Evolutionary conservation across 768 basidiomycete genomes (phyloP), one percentile per base, ranked within the genome.

Genomic region (Bullera alba): DNA sequence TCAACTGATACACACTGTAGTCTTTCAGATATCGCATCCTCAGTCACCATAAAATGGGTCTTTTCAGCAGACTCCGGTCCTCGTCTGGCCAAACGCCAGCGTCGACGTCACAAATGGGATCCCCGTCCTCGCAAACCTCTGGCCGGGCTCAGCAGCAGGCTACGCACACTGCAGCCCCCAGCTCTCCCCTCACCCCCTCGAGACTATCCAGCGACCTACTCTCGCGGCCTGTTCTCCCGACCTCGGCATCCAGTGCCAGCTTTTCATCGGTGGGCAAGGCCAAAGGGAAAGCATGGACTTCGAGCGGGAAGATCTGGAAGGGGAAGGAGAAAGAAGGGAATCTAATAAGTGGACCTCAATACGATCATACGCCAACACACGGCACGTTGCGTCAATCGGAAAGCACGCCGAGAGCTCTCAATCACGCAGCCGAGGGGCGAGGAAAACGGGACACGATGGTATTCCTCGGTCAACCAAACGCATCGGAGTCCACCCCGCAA

Each of bases 171-270:
- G n/a, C n/a, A n/a, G n/a, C n/a, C n/a, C n/a, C n/a, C n/a, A n/a
- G n/a, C n/a, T n/a, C n/a, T n/a, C n/a, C n/a, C n/a, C 39, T 23
- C 39, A n/a, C 39, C 8, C n/a, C 15, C 8, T 12, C 39, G 8
- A 8, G 39, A 8, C 8, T 23, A 8, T 44, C 42, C 22, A 26
- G 10, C 6, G 27, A 25, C 14, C 23, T 39, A 17, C 50, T 58
- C 17, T 43, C 43, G 22, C 45, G 53, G 32, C 58, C 54, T 14
- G 35, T 35, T 32, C 28, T 48, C 29, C 34, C 43, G 6, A 41
- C 56, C 16, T 45, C 55, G 3, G 38, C 56, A 4, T 30, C 51
- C 4, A 34, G 44, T 8, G 37, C 19, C n/a, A n/a, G n/a, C n/a
- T 39, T 43, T 26, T 16, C 49, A 8, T 56, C 54, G 1, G 6